Evolutionary conservation across 768 basidiomycete species (phyloP).

Genomic region (Jaapia argillacea): DNA sequence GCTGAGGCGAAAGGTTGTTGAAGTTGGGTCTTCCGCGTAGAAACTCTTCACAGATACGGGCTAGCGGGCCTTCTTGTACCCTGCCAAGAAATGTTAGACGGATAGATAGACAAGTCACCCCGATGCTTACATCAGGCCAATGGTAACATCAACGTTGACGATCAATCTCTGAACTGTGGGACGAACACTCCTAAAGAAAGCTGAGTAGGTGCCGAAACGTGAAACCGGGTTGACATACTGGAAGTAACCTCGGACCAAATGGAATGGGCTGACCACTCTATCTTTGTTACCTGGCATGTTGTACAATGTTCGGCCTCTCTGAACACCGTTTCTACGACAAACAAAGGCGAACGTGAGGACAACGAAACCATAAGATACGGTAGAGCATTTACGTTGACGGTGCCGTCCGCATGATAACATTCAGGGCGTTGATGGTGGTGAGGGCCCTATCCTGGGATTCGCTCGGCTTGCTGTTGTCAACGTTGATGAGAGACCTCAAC

Average conservation of each 20-base stretch:
- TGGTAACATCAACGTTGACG: neutral
- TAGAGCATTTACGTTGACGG: neutral
- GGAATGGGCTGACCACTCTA: neutral
- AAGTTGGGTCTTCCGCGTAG: too few species aligned
- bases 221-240: neutral
- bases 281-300: neutral
- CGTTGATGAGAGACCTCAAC: too few species aligned
- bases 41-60: too few species aligned
- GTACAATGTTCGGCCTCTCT: neutral
- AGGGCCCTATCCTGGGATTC: neutral
- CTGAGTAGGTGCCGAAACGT: neutral
- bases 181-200: neutral
- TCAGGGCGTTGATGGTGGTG: neutral
- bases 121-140: neutral
- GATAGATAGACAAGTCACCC: too few species aligned
- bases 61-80: too few species aligned
- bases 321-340: neutral
- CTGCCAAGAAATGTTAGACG: too few species aligned
- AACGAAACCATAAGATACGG: neutral
- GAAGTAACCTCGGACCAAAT: neutral
- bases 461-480: too few species aligned
- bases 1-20: too few species aligned
- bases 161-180: neutral
- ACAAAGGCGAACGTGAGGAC: neutral
- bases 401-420: neutral